Evolutionary conservation across 495 filamentous ascomycete genomes (phyloP), one percentile per base, ranked within the genome.

Genomic region (Sordaria brevicollis): DNA sequence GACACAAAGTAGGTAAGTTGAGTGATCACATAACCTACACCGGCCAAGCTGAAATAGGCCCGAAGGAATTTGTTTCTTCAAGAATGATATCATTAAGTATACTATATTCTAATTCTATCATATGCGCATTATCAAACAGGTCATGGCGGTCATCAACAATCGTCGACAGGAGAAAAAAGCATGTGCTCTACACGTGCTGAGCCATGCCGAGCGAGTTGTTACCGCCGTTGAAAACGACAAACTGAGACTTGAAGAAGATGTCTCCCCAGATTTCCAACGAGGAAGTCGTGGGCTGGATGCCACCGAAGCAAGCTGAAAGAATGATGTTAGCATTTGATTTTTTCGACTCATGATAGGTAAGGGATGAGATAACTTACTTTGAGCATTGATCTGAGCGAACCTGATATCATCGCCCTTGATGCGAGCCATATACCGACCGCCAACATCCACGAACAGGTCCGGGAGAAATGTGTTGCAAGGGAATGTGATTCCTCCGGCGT

Each of bases 191-290:
- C 39, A 72, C 76, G 74, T 88, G 86, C 68, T 81, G 77, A 2
- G 89, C 89, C 73, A 91, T 84, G 2, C 89, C 89, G 25, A 91
- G 79, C 25, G 80, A 79, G 74, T 81, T 83, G 71, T 88, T 87
- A 6, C 88, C 88, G 8, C 79, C 85, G 76, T 96, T 89, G 73
- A 94, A 94, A 19, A 90, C 90, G 25, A 92, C 90, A 76, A 92
- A 94, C 73, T 91, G 86, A 25, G 89, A 85, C 79, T 92, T 92
- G 76, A 96, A 88, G 76, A 96, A 89, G 70, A 91, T 85, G 74
- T 94, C 92, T 11, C 92, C 92, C 72, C 89, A 90, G 75, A 96
- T 90, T 76, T 92, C 88, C 71, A 92, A 74, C 4, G 76, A 78
- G 15, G 83, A 82, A 5, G 84, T 71, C 41, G 86, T 91, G 13